Percentiles rank a stretch among this genome's conserved stretches.
Evolutionary conservation across 495 filamentous ascomycete species (phyloP).

Genomic region (Penicillium ucsense): DNA sequence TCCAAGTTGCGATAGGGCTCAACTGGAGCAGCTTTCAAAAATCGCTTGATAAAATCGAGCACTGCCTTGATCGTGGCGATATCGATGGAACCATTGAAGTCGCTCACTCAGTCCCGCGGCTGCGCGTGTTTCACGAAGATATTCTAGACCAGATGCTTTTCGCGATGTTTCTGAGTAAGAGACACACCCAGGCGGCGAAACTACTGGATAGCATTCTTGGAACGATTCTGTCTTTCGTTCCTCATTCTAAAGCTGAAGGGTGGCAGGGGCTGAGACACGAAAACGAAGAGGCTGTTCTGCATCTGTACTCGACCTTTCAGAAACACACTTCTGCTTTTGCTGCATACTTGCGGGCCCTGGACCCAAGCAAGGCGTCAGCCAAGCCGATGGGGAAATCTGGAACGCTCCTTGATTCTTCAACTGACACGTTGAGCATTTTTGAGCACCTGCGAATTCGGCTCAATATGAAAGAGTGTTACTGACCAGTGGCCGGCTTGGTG

Average conservation of each 20-base stretch:
- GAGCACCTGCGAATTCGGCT: constrained; percentile 38
- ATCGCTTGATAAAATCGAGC: constrained; percentile 55
- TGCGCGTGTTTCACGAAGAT: constrained; percentile 64
- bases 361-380: constrained; percentile 39
- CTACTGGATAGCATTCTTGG: constrained; percentile 72
- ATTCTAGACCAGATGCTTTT: constrained; percentile 74
- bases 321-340: constrained; percentile 61
- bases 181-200: constrained; percentile 51
- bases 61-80: constrained; percentile 38
- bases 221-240: constrained; percentile 59
- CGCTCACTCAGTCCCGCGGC: constrained; percentile 43
- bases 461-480: constrained; percentile 43
- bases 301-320: constrained; percentile 52
- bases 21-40: constrained; percentile 62
- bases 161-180: constrained; percentile 51
- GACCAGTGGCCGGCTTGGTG: background rate
- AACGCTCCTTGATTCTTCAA: constrained; percentile 17
- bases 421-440: constrained; percentile 33
- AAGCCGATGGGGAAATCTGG: constrained; percentile 21
- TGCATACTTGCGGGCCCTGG: constrained; percentile 27
- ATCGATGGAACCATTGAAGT: constrained; percentile 43
- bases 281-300: constrained; percentile 33
- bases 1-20: constrained; percentile 60
- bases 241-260: constrained; percentile 35
- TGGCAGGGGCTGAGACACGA: constrained; percentile 26